A percentile compares a stretch with the other conserved stretches of the same genome.
These are phyloP conservation scores for Capronia coronata DNA, from an alignment of 2,329 filamentous ascomycete species.

Conservation along the genomic window DNA sequence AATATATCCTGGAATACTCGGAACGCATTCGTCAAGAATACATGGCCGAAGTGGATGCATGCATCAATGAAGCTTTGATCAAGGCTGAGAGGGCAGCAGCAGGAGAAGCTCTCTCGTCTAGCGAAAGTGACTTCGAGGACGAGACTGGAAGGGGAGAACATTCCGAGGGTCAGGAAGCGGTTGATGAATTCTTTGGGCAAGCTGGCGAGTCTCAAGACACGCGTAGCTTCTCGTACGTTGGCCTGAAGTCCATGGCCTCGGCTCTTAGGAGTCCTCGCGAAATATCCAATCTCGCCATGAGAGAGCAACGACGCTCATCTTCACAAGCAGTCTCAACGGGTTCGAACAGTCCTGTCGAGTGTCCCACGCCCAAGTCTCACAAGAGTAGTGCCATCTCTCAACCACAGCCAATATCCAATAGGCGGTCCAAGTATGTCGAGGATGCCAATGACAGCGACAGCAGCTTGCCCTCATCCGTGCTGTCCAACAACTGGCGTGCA, in stretches of 20 bases:
- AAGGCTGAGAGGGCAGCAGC: conserved; percentile 85
- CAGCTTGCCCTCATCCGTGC: conserved; percentile 70
- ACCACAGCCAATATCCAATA: conserved; percentile 57
- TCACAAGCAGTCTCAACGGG: conserved; percentile 68
- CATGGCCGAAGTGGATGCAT: conserved; percentile 85
- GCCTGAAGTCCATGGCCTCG: conserved; percentile 46
- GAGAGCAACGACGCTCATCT: conserved; percentile 47
- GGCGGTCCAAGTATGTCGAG: conserved; percentile 70
- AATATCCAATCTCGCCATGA: conserved; percentile 37
- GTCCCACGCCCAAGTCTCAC: conserved; percentile 82
- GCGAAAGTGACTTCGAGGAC: conserved; percentile 37
- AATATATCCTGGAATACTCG: conserved; percentile 88
- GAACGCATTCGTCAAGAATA: conserved; percentile 94
- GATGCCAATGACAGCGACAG: conserved; percentile 85
- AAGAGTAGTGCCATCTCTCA: conserved; percentile 55
- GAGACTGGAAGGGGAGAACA: conserved; percentile 22
- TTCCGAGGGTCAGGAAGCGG: conserved; percentile 14
- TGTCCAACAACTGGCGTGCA: conserved; percentile 65
- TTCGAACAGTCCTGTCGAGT: conserved; percentile 85
- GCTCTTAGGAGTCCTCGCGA: conserved; percentile 52
- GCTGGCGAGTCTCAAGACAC: conserved; percentile 18
- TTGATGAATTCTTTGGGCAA: conserved; percentile 15
- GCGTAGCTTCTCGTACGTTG: conserved; percentile 19
- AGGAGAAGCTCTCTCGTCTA: conserved; percentile 64
- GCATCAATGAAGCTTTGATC: conserved; percentile 82